phyloP scores from a whole-genome alignment of 768 basidiomycete species.

The Suillus sp. region DNA sequence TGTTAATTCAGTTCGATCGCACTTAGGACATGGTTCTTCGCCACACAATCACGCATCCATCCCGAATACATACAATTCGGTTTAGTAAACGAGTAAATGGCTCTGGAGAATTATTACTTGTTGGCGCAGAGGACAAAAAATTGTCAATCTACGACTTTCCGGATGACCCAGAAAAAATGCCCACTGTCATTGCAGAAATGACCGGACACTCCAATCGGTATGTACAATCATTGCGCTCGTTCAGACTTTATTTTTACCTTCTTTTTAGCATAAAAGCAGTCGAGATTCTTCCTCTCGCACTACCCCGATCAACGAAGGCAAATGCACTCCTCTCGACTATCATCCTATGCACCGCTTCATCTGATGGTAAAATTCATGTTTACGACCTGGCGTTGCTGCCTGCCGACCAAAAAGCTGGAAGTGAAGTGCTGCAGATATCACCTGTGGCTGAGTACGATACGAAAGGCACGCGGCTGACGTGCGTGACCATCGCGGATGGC shows the following conservation, averaged over 20 bases:
- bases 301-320: constrained; percentile 40
- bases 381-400: constrained; percentile 68
- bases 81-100: constrained; percentile 67
- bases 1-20: constrained; percentile 3
- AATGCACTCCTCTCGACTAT: constrained; percentile 49
- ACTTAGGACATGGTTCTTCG: constrained; percentile 76
- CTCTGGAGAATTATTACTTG: constrained; percentile 71
- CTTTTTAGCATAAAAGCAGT: constrained; percentile 75
- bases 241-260: constrained; percentile 5
- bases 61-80: constrained; percentile 81
- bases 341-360: constrained; percentile 77
- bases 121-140: constrained; percentile 89
- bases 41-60: constrained; percentile 72
- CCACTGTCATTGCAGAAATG: constrained; percentile 68
- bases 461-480: constrained; percentile 84
- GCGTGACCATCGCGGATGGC: constrained; percentile 61
- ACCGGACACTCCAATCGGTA: constrained; percentile 88
- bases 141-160: constrained; percentile 73
- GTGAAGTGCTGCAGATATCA: constrained; percentile 39
- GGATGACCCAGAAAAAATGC: constrained; percentile 44
- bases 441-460: constrained; percentile 77
- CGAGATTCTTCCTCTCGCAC: constrained; percentile 62
- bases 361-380: constrained; percentile 83
- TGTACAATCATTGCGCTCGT: not conserved
- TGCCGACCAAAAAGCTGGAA: constrained; percentile 16